phyloP scores from a whole-genome alignment of 208 protist genomes.

The Balamuthia mandrillaris region DNA sequence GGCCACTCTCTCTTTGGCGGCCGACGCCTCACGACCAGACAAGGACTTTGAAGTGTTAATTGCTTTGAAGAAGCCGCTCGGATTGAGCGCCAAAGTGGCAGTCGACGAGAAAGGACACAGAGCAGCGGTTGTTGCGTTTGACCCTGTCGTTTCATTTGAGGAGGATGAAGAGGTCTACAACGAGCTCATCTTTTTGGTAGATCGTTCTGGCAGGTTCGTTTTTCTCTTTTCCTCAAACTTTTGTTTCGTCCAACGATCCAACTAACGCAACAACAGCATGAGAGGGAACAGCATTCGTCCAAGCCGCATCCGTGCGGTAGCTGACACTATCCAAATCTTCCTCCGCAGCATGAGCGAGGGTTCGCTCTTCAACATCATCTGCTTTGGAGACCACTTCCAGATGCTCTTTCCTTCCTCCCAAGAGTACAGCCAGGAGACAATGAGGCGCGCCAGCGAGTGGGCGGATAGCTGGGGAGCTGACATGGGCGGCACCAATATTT shows the following conservation, averaged over 20 bases:
- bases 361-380: conserved; percentile 33
- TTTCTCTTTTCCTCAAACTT: too few relatives aligned
- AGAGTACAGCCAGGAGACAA: background rate
- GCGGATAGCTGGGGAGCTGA: background rate
- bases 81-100: conserved; percentile 12
- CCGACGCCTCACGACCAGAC: too few relatives aligned
- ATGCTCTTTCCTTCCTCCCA: background rate
- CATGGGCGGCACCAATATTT: conserved; percentile 27
- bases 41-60: too few relatives aligned
- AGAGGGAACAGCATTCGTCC: conserved; percentile 40
- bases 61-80: too few relatives aligned
- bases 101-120: background rate
- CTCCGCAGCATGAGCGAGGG: conserved; percentile 22
- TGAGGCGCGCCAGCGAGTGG: background rate
- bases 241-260: too few relatives aligned
- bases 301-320: conserved; percentile 31
- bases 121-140: conserved; percentile 6
- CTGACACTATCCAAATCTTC: conserved; percentile 29
- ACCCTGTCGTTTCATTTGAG: conserved; percentile 4
- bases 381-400: background rate
- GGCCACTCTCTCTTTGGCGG: too few relatives aligned
- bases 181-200: conserved; percentile 33
- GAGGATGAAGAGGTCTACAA: background rate
- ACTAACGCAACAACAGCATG: too few relatives aligned
- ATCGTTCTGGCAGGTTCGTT: conserved; percentile 11